Percentiles rank a stretch among this genome's conserved stretches.
Conservation (phyloP, 2,329 filamentous ascomycete genomes). For the Fusarium sp. region DNA sequence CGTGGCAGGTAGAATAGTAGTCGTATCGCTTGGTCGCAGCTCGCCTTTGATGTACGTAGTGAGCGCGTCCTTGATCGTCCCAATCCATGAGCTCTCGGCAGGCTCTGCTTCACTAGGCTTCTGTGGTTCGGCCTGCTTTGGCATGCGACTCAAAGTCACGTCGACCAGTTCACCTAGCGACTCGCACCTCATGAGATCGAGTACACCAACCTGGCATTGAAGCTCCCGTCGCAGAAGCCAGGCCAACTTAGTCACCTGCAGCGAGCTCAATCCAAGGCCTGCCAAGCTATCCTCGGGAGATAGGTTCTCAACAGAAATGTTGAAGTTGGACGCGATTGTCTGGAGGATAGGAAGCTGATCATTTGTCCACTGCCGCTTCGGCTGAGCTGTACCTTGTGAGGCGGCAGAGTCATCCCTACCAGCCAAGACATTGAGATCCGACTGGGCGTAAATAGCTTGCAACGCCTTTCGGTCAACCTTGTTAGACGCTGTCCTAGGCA, state of each 20-base stretch:
- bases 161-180: conserved; percentile 8
- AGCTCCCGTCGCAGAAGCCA: conserved; percentile 18
- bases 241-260: conserved; percentile 27
- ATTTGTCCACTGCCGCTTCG: background rate
- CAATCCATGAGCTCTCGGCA: background rate
- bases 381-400: accelerated
- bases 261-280: conserved; percentile 22
- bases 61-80: background rate
- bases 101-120: accelerated
- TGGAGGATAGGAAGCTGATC: background rate
- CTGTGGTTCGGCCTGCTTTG: accelerated
- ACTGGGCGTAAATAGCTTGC: conserved; percentile 3
- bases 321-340: conserved; percentile 18
- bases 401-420: background rate
- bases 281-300: conserved; percentile 17
- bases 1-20: background rate
- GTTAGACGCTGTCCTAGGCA: conserved; percentile 26
- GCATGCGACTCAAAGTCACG: conserved; percentile 1
- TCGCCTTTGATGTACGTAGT: background rate
- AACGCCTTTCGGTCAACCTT: conserved; percentile 28
- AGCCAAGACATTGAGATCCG: conserved; percentile 5
- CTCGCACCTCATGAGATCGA: conserved; percentile 21
- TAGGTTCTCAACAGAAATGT: background rate
- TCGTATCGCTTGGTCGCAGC: conserved; percentile 6
- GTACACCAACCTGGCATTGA: conserved; percentile 14